These are phyloP conservation scores for Coemansia sp. DNA, from an alignment of 192 early-diverging fungal species.

Conservation along the genomic window DNA sequence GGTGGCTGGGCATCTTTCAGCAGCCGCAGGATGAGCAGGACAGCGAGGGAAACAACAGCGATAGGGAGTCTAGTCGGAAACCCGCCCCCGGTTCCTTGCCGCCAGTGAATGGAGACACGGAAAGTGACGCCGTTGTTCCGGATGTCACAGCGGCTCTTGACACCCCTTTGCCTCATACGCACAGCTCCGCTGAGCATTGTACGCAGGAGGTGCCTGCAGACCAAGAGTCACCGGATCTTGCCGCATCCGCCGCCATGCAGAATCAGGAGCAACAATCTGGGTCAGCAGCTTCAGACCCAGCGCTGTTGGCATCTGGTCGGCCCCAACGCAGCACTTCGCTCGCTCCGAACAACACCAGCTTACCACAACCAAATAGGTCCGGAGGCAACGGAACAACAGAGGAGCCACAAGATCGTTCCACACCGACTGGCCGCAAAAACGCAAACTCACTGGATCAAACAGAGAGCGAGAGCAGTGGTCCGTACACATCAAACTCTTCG, in stretches of 20 bases:
- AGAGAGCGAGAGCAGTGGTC: constrained; percentile 15
- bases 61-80: constrained; percentile 2
- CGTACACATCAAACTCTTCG: constrained; percentile 40
- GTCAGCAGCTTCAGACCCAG: neutral
- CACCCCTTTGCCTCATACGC: neutral
- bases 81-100: neutral
- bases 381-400: neutral
- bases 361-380: neutral
- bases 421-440: neutral
- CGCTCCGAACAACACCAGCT: neutral
- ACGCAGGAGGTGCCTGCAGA: neutral
- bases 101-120: neutral
- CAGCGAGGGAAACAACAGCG: constrained; percentile 2
- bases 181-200: neutral
- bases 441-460: constrained; percentile 4
- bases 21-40: constrained; percentile 31
- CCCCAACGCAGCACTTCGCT: neutral
- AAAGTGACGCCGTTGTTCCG: neutral
- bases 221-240: neutral
- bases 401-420: neutral
- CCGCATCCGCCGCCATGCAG: constrained; percentile 7
- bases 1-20: constrained; percentile 53
- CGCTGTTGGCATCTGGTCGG: neutral
- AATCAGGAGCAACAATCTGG: neutral
- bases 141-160: neutral